Percentiles rank a stretch among this genome's conserved stretches.
These are phyloP conservation scores for Scedosporium aurantiacum DNA, from an alignment of 2,329 filamentous ascomycete genomes.

Conservation along the genomic window DNA sequence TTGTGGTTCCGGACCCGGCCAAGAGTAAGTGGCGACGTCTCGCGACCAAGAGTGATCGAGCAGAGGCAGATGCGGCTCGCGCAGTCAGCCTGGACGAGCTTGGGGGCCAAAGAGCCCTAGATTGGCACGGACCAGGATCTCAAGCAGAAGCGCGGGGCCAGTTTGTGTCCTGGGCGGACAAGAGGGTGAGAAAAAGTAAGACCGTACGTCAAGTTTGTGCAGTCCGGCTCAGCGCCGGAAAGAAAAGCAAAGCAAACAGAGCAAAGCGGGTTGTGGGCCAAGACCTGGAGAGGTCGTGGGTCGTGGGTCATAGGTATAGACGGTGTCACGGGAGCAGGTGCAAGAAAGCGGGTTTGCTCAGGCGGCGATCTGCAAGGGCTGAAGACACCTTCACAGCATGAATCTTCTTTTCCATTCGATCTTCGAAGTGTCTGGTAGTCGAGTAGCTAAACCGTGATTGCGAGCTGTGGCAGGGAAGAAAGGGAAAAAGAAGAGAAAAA, in stretches of 20 bases:
- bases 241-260: constrained; percentile 1
- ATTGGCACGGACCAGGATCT: neutral
- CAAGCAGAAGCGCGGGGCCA: neutral
- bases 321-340: neutral
- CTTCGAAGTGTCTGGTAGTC: too few relatives aligned
- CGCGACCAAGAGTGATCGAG: neutral
- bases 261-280: too few relatives aligned
- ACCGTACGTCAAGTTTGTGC: neutral
- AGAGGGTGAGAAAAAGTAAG: neutral
- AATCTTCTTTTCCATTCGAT: neutral
- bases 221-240: neutral
- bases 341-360: neutral
- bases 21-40: neutral
- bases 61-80: neutral
- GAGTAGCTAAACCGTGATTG: too few relatives aligned
- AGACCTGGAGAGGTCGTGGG: too few relatives aligned
- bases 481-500: too few relatives aligned
- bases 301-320: neutral
- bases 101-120: neutral
- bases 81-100: neutral
- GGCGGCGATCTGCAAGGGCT: neutral
- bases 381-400: neutral
- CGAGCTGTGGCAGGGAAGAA: too few relatives aligned
- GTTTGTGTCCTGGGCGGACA: neutral
- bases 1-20: too few relatives aligned